Evolutionary conservation across 768 basidiomycete genomes (phyloP).

Genomic region (Fomitopsis serialis): DNA sequence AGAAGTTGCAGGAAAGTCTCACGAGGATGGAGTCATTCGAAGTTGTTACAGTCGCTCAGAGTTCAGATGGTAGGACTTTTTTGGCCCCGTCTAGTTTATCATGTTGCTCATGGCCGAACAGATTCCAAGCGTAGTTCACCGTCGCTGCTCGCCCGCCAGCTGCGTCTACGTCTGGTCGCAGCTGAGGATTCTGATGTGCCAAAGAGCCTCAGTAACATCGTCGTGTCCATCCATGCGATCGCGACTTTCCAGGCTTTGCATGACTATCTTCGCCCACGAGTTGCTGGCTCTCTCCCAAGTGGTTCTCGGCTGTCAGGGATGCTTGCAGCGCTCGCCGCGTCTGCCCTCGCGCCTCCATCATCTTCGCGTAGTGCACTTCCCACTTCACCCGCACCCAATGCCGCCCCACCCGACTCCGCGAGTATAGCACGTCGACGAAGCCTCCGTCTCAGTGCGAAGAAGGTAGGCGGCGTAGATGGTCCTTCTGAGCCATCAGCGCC

Average conservation of each 20-base stretch:
- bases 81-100: conserved; percentile 1
- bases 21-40: conserved; percentile 96
- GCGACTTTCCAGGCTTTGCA: conserved; percentile 97
- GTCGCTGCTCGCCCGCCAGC: conserved; percentile 84
- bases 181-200: conserved; percentile 88
- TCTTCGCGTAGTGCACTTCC: conserved; percentile 24
- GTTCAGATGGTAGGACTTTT: conserved; percentile 65
- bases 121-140: conserved; percentile 91
- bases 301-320: conserved; percentile 75
- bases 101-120: conserved; percentile 19
- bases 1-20: conserved; percentile 92
- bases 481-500: conserved; percentile 12
- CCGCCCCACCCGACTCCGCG: conserved; percentile 29
- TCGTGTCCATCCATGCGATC: conserved; percentile 96
- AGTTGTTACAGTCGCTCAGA: conserved; percentile 83
- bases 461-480: conserved; percentile 19
- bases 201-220: conserved; percentile 80
- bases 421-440: conserved; percentile 65
- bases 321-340: conserved; percentile 84
- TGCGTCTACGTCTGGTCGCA: conserved; percentile 86
- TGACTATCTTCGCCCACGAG: conserved; percentile 90
- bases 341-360: conserved; percentile 56
- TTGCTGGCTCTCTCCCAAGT: conserved; percentile 63
- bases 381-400: conserved; percentile 25
- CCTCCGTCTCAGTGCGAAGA: conserved; percentile 75